Conservation (phyloP, 1,284 basidiomycete species). For the Boletus semigastroideus region DNA sequence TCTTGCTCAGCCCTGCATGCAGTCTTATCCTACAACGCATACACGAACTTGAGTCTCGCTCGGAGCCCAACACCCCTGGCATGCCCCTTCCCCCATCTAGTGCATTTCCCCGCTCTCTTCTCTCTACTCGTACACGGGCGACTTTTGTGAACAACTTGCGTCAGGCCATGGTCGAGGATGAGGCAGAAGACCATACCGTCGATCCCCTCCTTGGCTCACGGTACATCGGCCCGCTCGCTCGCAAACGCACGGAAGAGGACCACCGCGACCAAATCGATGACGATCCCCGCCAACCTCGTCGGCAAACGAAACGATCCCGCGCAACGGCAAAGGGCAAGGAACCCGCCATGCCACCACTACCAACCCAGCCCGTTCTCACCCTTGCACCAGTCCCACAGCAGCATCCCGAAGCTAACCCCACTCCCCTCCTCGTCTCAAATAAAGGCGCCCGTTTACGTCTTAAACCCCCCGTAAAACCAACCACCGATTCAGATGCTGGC, state of each 20-base stretch:
- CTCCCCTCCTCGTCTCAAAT: constrained; percentile 38
- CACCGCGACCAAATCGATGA: constrained; percentile 38
- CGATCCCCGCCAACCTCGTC: constrained; percentile 40
- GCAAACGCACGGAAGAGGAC: constrained; percentile 46
- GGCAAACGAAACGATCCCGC: constrained; percentile 31
- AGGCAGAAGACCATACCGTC: constrained; percentile 43
- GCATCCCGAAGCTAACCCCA: constrained; percentile 7
- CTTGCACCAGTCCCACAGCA: constrained; percentile 25
- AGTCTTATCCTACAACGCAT: constrained; percentile 60
- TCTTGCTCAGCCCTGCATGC: constrained; percentile 3
- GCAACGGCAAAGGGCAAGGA: constrained; percentile 41
- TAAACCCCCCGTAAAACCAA: constrained; percentile 34
- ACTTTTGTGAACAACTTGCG: constrained; percentile 46
- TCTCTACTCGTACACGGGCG: constrained; percentile 37
- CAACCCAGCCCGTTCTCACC: constrained; percentile 24
- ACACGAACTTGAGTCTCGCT: constrained; percentile 50
- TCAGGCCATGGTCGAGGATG: constrained; percentile 48
- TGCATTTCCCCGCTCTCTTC: constrained; percentile 49
- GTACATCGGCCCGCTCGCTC: constrained; percentile 45
- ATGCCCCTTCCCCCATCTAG: constrained; percentile 33
- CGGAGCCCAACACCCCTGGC: constrained; percentile 21
- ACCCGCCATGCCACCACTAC: constrained; percentile 20
- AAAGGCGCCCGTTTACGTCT: constrained; percentile 44
- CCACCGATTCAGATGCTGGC: constrained; percentile 20
- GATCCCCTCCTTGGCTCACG: constrained; percentile 49